Evolutionary conservation across 257 asterid species (phyloP).

Genomic region (Jasminum sambac): DNA sequence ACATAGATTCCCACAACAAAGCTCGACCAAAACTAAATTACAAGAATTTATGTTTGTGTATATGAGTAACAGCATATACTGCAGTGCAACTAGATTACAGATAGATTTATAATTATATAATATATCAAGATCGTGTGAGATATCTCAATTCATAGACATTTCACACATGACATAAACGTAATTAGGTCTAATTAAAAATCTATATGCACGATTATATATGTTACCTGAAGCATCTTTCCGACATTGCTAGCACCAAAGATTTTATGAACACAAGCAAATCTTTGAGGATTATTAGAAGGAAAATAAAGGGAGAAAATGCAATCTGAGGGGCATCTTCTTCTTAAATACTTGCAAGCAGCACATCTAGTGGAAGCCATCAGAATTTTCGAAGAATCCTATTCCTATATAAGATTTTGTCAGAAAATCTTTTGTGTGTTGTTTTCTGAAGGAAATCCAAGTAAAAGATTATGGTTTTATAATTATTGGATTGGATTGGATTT

Average conservation of each 20-base stretch:
- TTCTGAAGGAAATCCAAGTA: neutral
- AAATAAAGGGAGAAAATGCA: conserved; percentile 73
- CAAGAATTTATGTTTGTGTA: too few relatives aligned
- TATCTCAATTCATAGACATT: too few relatives aligned
- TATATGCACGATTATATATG: neutral
- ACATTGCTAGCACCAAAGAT: conserved; percentile 77
- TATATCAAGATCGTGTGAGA: too few relatives aligned
- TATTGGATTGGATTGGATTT: neutral
- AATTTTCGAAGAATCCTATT: neutral
- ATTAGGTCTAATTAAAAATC: too few relatives aligned
- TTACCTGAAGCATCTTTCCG: conserved; percentile 59
- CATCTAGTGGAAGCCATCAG: conserved; percentile 56
- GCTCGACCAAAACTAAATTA: too few relatives aligned
- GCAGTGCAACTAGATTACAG: too few relatives aligned
- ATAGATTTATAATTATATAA: too few relatives aligned
- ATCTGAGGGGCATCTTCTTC: conserved; percentile 64
- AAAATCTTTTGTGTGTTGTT: conserved; percentile 22
- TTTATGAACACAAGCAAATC: conserved; percentile 60
- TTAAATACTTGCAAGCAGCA: conserved; percentile 77
- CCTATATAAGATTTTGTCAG: conserved; percentile 11
- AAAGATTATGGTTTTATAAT: conserved; percentile 4
- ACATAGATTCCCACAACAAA: too few relatives aligned
- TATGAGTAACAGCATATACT: too few relatives aligned
- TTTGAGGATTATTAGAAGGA: conserved; percentile 59
- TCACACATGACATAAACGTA: too few relatives aligned